phyloP scores from a whole-genome alignment of 176 grass and related monocot genomes.

The Dactylis glomerata region DNA sequence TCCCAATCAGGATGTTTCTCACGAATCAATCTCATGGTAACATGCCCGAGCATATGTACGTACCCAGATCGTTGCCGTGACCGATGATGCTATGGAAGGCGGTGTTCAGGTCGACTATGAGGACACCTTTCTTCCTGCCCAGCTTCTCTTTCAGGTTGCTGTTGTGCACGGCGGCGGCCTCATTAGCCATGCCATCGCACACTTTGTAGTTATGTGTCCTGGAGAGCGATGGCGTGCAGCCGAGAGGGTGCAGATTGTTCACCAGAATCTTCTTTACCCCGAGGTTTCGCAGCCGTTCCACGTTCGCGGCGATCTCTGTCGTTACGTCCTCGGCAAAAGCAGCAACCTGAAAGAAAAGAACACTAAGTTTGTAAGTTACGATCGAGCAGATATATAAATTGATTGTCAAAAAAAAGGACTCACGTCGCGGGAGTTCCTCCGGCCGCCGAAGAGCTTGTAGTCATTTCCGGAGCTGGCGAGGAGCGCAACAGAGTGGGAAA shows the following conservation, averaged over 20 bases:
- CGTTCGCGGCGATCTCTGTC: background rate
- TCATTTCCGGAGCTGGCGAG: constrained; percentile 22
- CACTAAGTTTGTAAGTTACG: background rate
- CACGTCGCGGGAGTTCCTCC: background rate
- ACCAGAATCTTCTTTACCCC: constrained; percentile 29
- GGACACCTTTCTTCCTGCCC: background rate
- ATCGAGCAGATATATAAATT: background rate
- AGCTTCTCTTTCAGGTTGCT: background rate
- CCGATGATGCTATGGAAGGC: constrained; percentile 8
- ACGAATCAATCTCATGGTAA: background rate
- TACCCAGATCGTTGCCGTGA: background rate
- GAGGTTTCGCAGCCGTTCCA: background rate
- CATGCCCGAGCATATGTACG: too few relatives aligned
- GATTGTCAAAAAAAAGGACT: too few relatives aligned
- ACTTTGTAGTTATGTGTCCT: background rate
- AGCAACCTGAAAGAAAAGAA: background rate
- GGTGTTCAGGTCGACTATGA: background rate
- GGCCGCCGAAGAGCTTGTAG: background rate
- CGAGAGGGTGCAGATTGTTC: constrained; percentile 32
- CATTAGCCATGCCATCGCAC: background rate
- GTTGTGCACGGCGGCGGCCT: background rate
- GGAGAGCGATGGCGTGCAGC: constrained; percentile 23
- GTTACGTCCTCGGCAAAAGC: background rate
- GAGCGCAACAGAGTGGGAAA: constrained; percentile 1
- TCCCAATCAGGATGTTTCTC: background rate